Evolutionary conservation across 192 early-diverging fungal genomes (phyloP), one percentile per base, ranked within the genome.

Genomic region (Podila verticillata): DNA sequence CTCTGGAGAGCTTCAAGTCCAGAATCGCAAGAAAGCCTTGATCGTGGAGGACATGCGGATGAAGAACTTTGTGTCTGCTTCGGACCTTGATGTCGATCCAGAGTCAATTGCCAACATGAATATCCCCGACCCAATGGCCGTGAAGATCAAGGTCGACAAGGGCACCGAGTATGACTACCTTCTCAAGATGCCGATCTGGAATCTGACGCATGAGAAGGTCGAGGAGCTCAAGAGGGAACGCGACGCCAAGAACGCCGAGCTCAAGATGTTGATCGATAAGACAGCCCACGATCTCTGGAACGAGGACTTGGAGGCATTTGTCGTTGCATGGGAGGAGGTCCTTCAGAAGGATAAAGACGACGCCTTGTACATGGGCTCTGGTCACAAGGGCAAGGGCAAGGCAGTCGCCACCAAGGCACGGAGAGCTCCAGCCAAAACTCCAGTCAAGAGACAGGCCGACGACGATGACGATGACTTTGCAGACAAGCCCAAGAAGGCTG

Each of bases 171-270:
- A 88, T 70, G 95, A 97, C 74, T 99, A 98, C 70, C 85, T 99
- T 29, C 79, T 99, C 68, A 85, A 85, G 22, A 96, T 98, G 91
- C 91, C 94, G 31, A 94, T 98, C 54, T 95, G 94, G 91, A 95
- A 88, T 63, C 87, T 99, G 72, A 98, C 96, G 12, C 81, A 86
- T 61, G 94, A 99, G 67, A 96, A 96, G 84, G 80, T 82, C 22
- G 88, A 96, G 51, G 86, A 93, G 72, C 84, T 98, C 36, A 86
- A 85, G 26, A 90, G 89, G 60, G 89, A 97, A 61, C 87, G 88
- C 64, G 79, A 88, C 39, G 72, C 70, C 19, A 95, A 96, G 65
- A 83, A 91, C 66, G 58, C 72, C 13, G 91, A 95, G 81, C 86
- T 98, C 19, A 87, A 90, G 28, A 72, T 82, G 4, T 68, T 96